Evolutionary conservation across 2,329 filamentous ascomycete species (phyloP), one percentile per base, ranked within the genome.

Genomic region (Ophiostoma angusticollis): DNA sequence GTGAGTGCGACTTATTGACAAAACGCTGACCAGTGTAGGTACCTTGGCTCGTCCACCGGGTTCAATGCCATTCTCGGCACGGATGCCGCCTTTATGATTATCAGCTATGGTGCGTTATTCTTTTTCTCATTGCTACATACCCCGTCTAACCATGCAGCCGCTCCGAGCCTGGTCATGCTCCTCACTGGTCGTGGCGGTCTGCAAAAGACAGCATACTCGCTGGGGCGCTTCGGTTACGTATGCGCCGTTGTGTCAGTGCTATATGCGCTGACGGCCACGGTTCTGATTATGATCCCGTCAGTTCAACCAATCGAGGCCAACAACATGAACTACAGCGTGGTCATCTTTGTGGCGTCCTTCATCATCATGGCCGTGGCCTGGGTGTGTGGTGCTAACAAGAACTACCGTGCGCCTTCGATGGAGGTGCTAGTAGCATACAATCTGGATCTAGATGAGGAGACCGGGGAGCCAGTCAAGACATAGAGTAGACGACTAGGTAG

Each of bases 251-350:
- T 31, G 6, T 31, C 30, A 16, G 9, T 31, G 4, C 17, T 21
- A n/a, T 31, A 31, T 13, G 16, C 30, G 3, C 16, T 31, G 3
- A 6, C 11, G 17, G 30, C 30, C 16, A 21, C 17, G 19, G 30
- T 31, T 18, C 30, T 31, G 4, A 31, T 31, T 18, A 31, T 31
- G 30, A 29, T 29, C 27, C 27, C 27, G 9, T 35, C 33, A 9
- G 33, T 35, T 6, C 22, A 35, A 3, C 33, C 33, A 4, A 35
- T 35, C 4, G 22, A 18, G 23, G 33, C 33, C 11, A 27, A 35
- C 33, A 35, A 27, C 23, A 35, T 35, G 22, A 27, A 35, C 33
- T 35, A 35, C 23, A 35, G 22, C 23, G 16, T 35, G 9, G 22
- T 35, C 14, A 27, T 35, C 14, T 35, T 35, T 24, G 33, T 35